Percentiles rank a stretch among this genome's conserved stretches.
Conservation (phyloP, 305 asterid species). For the Rubia occidens region DNA sequence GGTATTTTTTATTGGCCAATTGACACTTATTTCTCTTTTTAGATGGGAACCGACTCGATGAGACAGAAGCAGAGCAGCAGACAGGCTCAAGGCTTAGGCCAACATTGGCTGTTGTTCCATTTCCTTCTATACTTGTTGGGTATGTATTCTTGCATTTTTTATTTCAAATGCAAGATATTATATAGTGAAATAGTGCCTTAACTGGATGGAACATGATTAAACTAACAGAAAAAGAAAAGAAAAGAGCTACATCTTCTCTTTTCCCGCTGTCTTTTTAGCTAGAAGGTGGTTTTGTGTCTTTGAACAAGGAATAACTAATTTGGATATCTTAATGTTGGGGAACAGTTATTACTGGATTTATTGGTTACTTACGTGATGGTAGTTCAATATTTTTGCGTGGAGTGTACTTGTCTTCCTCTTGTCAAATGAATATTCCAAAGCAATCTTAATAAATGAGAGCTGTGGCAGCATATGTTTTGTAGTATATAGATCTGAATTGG, state of each 20-base stretch:
- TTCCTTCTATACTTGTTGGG: constrained; percentile 98
- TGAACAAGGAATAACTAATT: too few relatives aligned
- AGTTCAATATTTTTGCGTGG: neutral
- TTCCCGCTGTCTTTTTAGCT: neutral
- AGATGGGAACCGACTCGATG: constrained; percentile 72
- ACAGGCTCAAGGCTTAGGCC: constrained; percentile 61
- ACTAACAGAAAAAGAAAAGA: neutral
- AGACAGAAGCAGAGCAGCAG: constrained; percentile 78
- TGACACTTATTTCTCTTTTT: constrained; percentile 29
- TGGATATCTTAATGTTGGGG: neutral
- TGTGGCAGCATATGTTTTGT: neutral
- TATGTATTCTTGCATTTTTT: constrained; percentile 27
- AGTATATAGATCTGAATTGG: constrained; percentile 11
- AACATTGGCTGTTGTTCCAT: constrained; percentile 79
- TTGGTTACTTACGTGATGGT: neutral
- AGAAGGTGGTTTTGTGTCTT: neutral
- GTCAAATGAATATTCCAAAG: neutral
- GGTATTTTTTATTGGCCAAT: constrained; percentile 17
- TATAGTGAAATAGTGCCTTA: neutral
- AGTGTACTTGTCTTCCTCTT: neutral
- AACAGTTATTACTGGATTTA: neutral
- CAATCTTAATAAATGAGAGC: neutral
- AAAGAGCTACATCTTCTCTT: neutral
- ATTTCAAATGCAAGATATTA: neutral
- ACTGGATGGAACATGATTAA: neutral